Base-by-base conservation (phyloP, 768 basidiomycete genomes). In the Kwoniella dejecticola region DNA sequence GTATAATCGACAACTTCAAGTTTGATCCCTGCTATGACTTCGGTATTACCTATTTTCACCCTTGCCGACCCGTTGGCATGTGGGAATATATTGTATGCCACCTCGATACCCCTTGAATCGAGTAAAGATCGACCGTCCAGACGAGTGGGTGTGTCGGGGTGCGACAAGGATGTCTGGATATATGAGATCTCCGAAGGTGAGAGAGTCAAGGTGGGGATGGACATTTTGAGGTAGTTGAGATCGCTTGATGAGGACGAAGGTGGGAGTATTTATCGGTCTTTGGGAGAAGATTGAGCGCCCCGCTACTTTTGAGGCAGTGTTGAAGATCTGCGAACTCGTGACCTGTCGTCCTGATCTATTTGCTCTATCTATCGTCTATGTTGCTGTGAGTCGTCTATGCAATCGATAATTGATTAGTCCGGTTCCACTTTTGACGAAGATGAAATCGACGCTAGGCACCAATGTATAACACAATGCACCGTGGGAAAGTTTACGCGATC, bases 21-120 rank as follows among this genome's bases (percentile, higher is more conserved):
- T 57, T 73, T 65, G 42, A 79, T 69, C 6, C 77, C 77, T 1
- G 73, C 77, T 17, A 79, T 53, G 0, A 79, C 71, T 53, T 79
- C 72, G 7, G 77, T 77, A 30, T 65, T 71, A 15, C 71, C 57
- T 0, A 74, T 27, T 6, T 66, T 58, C 24, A 79, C 67, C 52
- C 74, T 48, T 0, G 77, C 67, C 36, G 68, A 70, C 1, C 77
- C 77, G 31, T 68, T 74, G 1, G 77, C 75, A 42, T 77, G 76
- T 0, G 77, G 77, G 12, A 74, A 74, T 23, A 75, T 73, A 4
- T 72, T 72, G 29, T 74, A 74, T 1, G 66, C 67, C 2, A 79
- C 67, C 26, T 57, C 29, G 38, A 79, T 69, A 4, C 68, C 53
- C 26, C 73, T 63, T 10, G 69, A 59, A 17, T 65, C 45, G 12